Conservation (phyloP, 2,329 filamentous ascomycete species). For the Pyrenophora graminea region DNA sequence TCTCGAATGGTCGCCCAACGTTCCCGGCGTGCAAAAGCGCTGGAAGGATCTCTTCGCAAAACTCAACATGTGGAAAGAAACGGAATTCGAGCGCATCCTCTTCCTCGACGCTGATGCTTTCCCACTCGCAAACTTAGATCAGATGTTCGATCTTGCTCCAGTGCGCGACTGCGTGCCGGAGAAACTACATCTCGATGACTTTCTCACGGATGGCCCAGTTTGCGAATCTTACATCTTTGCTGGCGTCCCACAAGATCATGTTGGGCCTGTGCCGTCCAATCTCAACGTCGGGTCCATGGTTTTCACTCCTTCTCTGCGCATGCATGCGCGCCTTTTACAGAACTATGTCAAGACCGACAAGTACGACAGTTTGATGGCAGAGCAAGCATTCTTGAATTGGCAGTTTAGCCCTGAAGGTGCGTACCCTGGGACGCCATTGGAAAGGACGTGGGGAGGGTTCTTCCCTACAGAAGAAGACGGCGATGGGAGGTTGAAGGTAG, state of each 20-base stretch:
- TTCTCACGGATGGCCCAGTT: conserved; percentile 23
- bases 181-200: conserved; percentile 33
- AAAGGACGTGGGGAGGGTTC: conserved; percentile 36
- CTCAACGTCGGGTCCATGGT: conserved; percentile 44
- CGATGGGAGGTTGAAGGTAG: conserved; percentile 34
- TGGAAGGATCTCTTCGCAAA: conserved; percentile 46
- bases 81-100: conserved; percentile 34
- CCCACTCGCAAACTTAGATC: conserved; percentile 35
- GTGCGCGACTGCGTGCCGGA: conserved; percentile 25
- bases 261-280: conserved; percentile 16
- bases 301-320: conserved; percentile 33
- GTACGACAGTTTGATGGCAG: conserved; percentile 38
- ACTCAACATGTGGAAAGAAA: conserved; percentile 44
- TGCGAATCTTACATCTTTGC: conserved; percentile 40
- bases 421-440: conserved; percentile 31
- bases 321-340: conserved; percentile 38
- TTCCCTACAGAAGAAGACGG: conserved; percentile 29
- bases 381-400: conserved; percentile 44
- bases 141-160: conserved; percentile 33
- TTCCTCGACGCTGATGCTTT: conserved; percentile 45
- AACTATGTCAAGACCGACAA: conserved; percentile 39
- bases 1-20: conserved; percentile 35
- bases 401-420: conserved; percentile 35
- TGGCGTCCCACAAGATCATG: conserved; percentile 29
- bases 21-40: conserved; percentile 24